Evolutionary conservation across 1,284 basidiomycete species (phyloP).

Genomic region (Omphalotus olearius): DNA sequence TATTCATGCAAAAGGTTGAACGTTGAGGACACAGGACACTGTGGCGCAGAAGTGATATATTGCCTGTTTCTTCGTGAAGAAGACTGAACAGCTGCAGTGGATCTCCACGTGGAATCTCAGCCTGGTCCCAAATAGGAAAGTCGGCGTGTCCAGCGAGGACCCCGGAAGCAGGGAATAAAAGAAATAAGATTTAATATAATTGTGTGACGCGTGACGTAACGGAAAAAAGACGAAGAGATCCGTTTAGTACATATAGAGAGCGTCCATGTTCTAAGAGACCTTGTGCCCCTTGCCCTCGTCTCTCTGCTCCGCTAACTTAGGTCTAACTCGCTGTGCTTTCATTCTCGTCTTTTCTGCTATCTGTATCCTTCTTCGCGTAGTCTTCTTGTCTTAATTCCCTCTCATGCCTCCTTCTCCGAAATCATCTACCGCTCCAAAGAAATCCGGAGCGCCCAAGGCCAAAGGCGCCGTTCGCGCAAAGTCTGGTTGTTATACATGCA

Average conservation of each 20-base stretch:
- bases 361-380: slow-evolving; percentile 18
- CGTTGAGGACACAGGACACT: no score
- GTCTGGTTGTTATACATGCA: slow-evolving; percentile 82
- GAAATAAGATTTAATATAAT: no score
- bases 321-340: slow-evolving; percentile 5
- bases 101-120: neutral
- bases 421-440: slow-evolving; percentile 35
- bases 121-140: neutral
- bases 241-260: slow-evolving; percentile 1
- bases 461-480: slow-evolving; percentile 79
- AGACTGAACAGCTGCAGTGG: neutral
- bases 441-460: slow-evolving; percentile 56
- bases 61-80: no score
- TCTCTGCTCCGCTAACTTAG: no score
- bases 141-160: neutral
- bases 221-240: neutral
- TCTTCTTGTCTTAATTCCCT: slow-evolving; percentile 8
- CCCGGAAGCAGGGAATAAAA: no score
- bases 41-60: no score
- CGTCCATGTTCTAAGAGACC: neutral
- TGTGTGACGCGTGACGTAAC: no score
- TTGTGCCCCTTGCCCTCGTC: slow-evolving; percentile 1
- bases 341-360: slow-evolving; percentile 13
- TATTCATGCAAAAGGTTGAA: neutral
- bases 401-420: slow-evolving; percentile 12